phyloP scores from a whole-genome alignment of 495 filamentous ascomycete species.

The Mycothermus thermophilus region DNA sequence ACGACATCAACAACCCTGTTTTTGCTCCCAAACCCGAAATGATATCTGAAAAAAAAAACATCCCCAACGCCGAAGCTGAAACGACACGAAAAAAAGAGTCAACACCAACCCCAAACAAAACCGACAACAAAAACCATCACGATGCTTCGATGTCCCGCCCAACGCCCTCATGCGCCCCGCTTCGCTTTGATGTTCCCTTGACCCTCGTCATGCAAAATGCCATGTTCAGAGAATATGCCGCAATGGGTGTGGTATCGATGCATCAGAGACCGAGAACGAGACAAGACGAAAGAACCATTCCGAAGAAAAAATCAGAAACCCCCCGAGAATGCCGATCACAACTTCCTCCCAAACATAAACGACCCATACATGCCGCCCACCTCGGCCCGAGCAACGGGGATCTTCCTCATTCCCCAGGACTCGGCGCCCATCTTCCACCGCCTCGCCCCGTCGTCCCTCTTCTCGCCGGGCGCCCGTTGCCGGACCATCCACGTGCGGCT shows the following conservation, averaged over 20 bases:
- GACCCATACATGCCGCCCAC: slow-evolving; percentile 78
- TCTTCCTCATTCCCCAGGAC: slow-evolving; percentile 79
- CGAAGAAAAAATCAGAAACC: slow-evolving; percentile 1
- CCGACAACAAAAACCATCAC: no score
- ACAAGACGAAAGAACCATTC: slow-evolving; percentile 2
- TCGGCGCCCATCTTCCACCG: slow-evolving; percentile 83
- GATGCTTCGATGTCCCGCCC: no score
- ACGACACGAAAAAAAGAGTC: no score
- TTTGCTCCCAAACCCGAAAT: neutral
- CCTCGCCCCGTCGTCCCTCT: slow-evolving; percentile 37
- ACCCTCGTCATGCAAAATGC: no score
- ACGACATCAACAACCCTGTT: neutral
- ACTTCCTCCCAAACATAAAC: slow-evolving; percentile 57
- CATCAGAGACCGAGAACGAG: neutral
- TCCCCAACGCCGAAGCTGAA: no score
- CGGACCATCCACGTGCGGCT: slow-evolving; percentile 55
- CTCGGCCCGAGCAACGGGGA: slow-evolving; percentile 62
- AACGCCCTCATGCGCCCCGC: no score
- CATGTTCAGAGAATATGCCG: no score
- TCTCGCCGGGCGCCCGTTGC: slow-evolving; percentile 15
- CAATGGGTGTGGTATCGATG: neutral
- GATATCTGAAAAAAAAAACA: neutral
- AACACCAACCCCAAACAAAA: no score
- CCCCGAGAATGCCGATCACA: no score
- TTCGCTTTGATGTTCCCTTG: no score